Percentiles rank a stretch among this genome's conserved stretches.
Evolutionary conservation across 257 asterid species (phyloP).

Genomic region (Anisodus acutangulus): DNA sequence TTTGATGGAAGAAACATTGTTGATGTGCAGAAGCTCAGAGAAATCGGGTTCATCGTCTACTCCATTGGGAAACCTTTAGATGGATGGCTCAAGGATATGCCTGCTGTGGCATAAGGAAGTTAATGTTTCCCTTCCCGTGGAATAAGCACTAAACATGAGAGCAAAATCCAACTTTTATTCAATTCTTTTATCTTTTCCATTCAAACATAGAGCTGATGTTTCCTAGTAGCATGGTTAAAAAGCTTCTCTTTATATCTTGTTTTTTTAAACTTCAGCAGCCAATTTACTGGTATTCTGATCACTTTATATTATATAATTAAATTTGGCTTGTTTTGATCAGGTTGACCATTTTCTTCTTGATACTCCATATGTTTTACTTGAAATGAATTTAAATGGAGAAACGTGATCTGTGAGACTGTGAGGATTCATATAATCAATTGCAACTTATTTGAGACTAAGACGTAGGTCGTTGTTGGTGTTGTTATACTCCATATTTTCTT

Average conservation of each 20-base stretch:
- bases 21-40: slow-evolving; percentile 38
- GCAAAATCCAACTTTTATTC: neutral
- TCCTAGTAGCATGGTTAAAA: neutral
- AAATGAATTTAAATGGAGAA: too few species aligned
- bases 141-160: slow-evolving; percentile 9
- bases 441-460: neutral
- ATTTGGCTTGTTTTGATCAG: neutral
- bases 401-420: too few species aligned
- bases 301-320: neutral
- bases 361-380: neutral
- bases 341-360: neutral
- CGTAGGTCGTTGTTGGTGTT: neutral
- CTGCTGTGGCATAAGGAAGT: slow-evolving; percentile 33
- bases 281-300: slow-evolving; percentile 3
- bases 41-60: slow-evolving; percentile 45
- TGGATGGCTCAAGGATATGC: slow-evolving; percentile 41
- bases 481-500: neutral
- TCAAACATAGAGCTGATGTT: neutral
- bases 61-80: slow-evolving; percentile 47
- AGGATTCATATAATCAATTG: neutral
- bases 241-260: neutral
- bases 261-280: neutral
- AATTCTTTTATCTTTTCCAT: neutral
- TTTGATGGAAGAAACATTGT: slow-evolving; percentile 44
- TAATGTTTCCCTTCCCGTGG: neutral